Conservation (phyloP, 805 yeast species). For the Yarrowia deformans region DNA sequence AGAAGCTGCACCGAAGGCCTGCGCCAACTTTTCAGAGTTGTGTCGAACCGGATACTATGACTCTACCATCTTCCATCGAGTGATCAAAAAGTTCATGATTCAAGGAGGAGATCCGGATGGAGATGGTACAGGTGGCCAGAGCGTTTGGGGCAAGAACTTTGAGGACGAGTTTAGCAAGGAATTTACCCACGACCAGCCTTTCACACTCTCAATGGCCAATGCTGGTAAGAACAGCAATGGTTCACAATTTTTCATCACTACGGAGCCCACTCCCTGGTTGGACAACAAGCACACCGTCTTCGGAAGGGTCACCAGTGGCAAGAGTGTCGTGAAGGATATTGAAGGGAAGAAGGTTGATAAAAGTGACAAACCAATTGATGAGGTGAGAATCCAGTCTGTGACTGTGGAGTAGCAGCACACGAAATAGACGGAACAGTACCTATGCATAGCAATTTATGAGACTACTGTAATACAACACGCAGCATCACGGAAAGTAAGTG, state of each 20-base stretch:
- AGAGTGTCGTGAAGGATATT: conserved; percentile 58
- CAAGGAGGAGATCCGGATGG: conserved; percentile 66
- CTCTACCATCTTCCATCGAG: conserved; percentile 50
- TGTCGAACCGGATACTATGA: conserved; percentile 54
- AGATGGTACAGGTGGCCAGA: conserved; percentile 54
- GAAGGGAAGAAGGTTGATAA: conserved; percentile 57
- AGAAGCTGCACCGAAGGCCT: conserved; percentile 54
- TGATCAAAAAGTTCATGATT: conserved; percentile 64
- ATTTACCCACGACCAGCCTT: conserved; percentile 60
- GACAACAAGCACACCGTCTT: conserved; percentile 67
- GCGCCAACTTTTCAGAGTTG: conserved; percentile 53
- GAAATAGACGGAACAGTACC: not conserved
- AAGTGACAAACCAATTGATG: conserved; percentile 57
- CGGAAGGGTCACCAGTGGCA: conserved; percentile 60
- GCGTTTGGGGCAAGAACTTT: conserved; percentile 51
- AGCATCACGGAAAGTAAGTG: too few relatives aligned
- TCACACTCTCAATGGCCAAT: conserved; percentile 66
- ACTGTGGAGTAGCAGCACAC: conserved; percentile 37
- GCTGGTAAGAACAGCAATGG: conserved; percentile 67
- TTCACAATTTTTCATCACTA: conserved; percentile 66
- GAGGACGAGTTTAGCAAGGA: conserved; percentile 60
- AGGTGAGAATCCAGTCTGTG: conserved; percentile 47
- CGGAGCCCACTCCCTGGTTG: conserved; percentile 61
- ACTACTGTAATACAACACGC: not conserved
- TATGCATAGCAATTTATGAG: not conserved